phyloP scores from a whole-genome alignment of 2,329 filamentous ascomycete species.

The Fusarium sp. region DNA sequence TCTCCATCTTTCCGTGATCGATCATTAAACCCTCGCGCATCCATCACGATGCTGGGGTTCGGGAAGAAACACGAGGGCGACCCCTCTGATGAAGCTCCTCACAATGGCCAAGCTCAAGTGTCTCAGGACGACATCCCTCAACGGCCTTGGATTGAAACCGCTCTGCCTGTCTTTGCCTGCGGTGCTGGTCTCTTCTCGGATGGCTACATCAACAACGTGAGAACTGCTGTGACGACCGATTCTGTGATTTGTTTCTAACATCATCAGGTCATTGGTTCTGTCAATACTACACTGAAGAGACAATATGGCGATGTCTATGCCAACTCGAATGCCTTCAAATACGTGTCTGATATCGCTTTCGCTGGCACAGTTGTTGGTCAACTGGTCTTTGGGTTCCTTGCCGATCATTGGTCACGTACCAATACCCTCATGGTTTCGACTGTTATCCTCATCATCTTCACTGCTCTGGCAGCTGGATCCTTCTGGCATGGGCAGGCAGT shows the following conservation, averaged over 20 bases:
- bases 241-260: neutral
- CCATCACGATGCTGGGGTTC: conserved; percentile 38
- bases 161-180: conserved; percentile 83
- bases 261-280: conserved; percentile 84
- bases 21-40: neutral
- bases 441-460: conserved; percentile 86
- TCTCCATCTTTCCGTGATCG: neutral
- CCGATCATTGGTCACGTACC: conserved; percentile 87
- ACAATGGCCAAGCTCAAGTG: conserved; percentile 13
- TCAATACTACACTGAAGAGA: conserved; percentile 78
- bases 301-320: conserved; percentile 80
- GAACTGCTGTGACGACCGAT: conserved; percentile 1
- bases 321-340: conserved; percentile 76
- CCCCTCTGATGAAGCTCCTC: conserved; percentile 20
- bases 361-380: conserved; percentile 88
- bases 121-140: conserved; percentile 13
- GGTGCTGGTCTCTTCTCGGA: conserved; percentile 92
- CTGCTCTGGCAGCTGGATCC: conserved; percentile 80
- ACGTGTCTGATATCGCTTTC: conserved; percentile 86
- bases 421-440: conserved; percentile 86
- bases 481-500: conserved; percentile 78
- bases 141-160: conserved; percentile 40
- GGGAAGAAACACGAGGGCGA: conserved; percentile 26
- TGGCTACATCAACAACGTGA: conserved; percentile 89
- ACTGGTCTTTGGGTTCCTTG: conserved; percentile 82